Evolutionary conservation across 2,329 filamentous ascomycete species (phyloP).

Genomic region (Fusarium albosuccineum): DNA sequence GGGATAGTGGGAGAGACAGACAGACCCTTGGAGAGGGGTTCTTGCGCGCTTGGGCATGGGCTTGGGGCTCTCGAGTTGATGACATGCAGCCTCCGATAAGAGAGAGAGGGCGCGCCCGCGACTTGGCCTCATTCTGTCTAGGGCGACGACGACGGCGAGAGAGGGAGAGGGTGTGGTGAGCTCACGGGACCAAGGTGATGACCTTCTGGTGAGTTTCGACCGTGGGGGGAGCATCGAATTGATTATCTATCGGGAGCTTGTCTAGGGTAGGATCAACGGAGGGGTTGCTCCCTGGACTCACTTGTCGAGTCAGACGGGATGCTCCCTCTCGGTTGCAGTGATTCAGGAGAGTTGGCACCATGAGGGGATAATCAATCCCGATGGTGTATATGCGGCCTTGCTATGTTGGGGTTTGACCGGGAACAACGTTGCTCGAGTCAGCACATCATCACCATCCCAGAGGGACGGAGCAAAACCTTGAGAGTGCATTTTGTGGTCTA

Average conservation of each 20-base stretch:
- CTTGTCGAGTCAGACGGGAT: conserved; percentile 12
- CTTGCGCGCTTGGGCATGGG: background rate
- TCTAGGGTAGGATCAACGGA: conserved; percentile 33
- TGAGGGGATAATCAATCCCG: background rate
- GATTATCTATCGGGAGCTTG: background rate
- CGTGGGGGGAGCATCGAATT: conserved; percentile 20
- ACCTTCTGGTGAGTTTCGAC: conserved; percentile 20
- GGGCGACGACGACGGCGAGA: background rate
- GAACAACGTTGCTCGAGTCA: background rate
- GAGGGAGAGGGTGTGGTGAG: conserved; percentile 32
- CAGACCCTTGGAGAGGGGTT: conserved; percentile 28
- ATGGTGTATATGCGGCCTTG: conserved; percentile 17
- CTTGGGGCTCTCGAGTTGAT: conserved; percentile 8
- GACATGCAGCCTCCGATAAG: conserved; percentile 24
- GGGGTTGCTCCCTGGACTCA: conserved; percentile 3
- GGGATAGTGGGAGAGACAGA: background rate
- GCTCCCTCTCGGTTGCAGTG: background rate
- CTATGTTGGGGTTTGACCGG: conserved; percentile 16
- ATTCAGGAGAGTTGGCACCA: conserved; percentile 14
- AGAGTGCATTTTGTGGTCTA: background rate
- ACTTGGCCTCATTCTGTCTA: conserved; percentile 11
- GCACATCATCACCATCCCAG: background rate
- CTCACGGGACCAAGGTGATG: conserved; percentile 38
- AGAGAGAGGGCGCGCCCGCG: conserved; percentile 26
- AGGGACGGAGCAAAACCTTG: no score